These are phyloP conservation scores for Flaveria bidentis DNA, from an alignment of 129 eudicot species.

Conservation along the genomic window DNA sequence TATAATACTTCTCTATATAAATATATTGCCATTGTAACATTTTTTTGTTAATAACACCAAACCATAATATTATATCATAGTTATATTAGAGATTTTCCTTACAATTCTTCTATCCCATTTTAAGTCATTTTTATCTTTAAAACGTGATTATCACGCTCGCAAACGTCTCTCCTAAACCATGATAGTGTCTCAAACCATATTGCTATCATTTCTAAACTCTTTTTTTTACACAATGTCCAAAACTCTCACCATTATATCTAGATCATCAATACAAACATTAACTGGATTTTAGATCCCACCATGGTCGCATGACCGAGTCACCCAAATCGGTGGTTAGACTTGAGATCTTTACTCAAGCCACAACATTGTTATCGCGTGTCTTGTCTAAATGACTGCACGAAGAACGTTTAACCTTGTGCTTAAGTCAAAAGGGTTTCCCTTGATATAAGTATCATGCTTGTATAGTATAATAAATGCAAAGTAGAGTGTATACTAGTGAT, in stretches of 20 bases:
- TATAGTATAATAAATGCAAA: too few species aligned
- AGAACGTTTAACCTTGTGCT: too few species aligned
- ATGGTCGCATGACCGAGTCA: neutral
- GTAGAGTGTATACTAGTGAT: too few species aligned
- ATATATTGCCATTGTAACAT: too few species aligned
- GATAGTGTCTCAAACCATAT: neutral
- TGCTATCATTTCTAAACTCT: neutral
- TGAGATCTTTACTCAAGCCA: too few species aligned
- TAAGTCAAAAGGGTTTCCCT: too few species aligned
- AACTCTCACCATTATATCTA: neutral
- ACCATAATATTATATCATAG: neutral
- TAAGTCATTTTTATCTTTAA: neutral
- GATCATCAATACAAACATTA: neutral
- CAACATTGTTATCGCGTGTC: too few species aligned
- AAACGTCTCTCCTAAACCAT: neutral
- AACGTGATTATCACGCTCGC: neutral
- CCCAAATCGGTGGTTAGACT: neutral
- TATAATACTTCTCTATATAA: too few species aligned
- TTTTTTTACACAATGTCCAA: neutral
- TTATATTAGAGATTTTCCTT: neutral
- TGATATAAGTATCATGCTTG: too few species aligned
- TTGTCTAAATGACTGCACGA: too few species aligned
- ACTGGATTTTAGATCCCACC: neutral
- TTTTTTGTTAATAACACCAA: neutral
- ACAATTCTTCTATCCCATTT: neutral